Base-by-base conservation (phyloP, 495 filamentous ascomycete genomes). In the Aspergillus heteromorphus region DNA sequence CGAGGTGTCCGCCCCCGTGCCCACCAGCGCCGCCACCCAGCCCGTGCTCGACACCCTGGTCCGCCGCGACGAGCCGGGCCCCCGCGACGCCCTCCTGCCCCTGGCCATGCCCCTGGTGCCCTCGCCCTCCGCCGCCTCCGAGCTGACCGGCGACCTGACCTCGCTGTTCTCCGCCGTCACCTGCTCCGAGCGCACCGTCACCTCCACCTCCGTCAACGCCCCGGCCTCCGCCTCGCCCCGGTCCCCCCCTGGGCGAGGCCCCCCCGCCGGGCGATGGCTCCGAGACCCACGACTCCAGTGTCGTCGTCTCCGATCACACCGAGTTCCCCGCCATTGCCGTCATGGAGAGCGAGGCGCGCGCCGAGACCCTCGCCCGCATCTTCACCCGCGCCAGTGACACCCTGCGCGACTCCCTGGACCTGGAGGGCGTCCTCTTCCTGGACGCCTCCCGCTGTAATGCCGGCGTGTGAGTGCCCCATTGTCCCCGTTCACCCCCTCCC, bases 351-450 rank as follows among this genome's bases (percentile, higher is more conserved):
- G 13, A 23, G 13, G 52, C 11, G 0, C 47, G 59, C 1, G 49
- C 57, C 0, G 57, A 62, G 21, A 55, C 58, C 0, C 59, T 69
- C 21, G 17, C 48, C 8, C 42, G 53, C 8, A 75, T 73, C 6
- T 76, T 74, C 23, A 43, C 66, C 7, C 65, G 70, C 20, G 74
- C 74, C 9, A 69, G 72, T 42, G 55, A 58, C 13, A 53, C 76
- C 17, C 64, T 77, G 10, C 60, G 64, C 14, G 64, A 69, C 1
- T 72, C 74, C 0, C 71, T 76, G 58, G 67, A 71, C 45, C 57
- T 75, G n/a, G 73, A 74, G 43, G 74, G 74, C 6, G 74, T 76
- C 1, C 27, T 64, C 2, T 75, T 76, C 38, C 55, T 74, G 4
- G 73, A 77, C 55, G 70, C 71, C 13, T 53, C 56, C 19, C 65